Evolutionary conservation across 2,329 filamentous ascomycete genomes (phyloP), one percentile per base, ranked within the genome.

Genomic region (Aspergillus vadensis): DNA sequence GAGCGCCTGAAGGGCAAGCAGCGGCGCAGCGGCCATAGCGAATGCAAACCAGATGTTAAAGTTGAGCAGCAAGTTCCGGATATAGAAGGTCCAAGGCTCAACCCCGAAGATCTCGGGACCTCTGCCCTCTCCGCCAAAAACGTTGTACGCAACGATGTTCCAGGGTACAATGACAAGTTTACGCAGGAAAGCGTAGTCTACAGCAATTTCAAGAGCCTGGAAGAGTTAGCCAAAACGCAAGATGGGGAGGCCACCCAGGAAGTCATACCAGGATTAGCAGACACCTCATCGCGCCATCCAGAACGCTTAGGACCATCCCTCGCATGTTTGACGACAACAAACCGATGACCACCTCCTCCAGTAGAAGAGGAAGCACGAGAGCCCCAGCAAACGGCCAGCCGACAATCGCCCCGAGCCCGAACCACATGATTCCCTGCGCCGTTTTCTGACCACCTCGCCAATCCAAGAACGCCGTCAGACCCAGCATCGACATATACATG

Each of bases 71-170:
- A 99, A 80, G 70, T 99, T 99, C 69, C 91, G 90, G 68, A 97
- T 83, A 77, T 99, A 99, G 74, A 97, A 99, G 56, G 93, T 89
- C 95, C 94, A 98, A 1, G 94, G 91, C 77, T 99, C 95, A 0
- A 91, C 96, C 48, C 95, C 95, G 70, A 97, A 99, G 38, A 99
- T 90, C 58, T 97, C 86, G 0, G 95, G 95, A 0, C 94, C 95
- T 72, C 82, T 84, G 32, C 88, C 91, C 0, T 86, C 85, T 6
- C 87, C 87, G 7, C 91, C 90, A 73, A 99, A 94, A 47, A 99
- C 86, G 74, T 99, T 99, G 83, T 99, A 99, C 65, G 89, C 86
- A 70, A 99, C 88, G 70, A 99, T 98, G 72, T 97, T 97, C 83
- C 92, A 90, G 0, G 92, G 88, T 6, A 97, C 91, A 41, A 93